A percentile compares a stretch with the other conserved stretches of the same genome.
These are phyloP conservation scores for Monosporascus cannonballus DNA, from an alignment of 2,329 filamentous ascomycete genomes.

Conservation along the genomic window DNA sequence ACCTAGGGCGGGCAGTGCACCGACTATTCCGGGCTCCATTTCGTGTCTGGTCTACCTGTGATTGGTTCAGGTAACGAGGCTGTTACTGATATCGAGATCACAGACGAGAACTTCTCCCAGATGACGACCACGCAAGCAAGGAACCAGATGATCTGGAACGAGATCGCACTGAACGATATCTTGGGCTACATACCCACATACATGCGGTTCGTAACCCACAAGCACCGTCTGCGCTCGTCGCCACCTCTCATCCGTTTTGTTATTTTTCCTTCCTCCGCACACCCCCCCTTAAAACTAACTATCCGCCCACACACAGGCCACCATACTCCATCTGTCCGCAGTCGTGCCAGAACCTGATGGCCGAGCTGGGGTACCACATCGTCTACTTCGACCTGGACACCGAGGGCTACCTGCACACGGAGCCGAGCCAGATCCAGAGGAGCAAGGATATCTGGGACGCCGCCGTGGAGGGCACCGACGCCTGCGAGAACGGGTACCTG, in stretches of 20 bases:
- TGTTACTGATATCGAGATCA: background rate
- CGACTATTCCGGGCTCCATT: too few relatives aligned
- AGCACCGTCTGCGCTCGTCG: too few relatives aligned
- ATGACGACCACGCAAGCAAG: conserved; percentile 21
- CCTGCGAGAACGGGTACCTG: conserved; percentile 23
- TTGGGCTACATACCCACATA: conserved; percentile 28
- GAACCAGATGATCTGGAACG: conserved; percentile 28
- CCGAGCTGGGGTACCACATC: conserved; percentile 24
- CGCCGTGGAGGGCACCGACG: conserved; percentile 23
- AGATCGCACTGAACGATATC: conserved; percentile 28
- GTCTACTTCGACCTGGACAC: conserved; percentile 27
- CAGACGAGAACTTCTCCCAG: conserved; percentile 25
- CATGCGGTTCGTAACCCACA: conserved; percentile 19
- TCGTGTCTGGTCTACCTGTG: too few relatives aligned
- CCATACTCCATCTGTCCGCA: conserved; percentile 26
- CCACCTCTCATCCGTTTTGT: too few relatives aligned
- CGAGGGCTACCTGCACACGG: conserved; percentile 26
- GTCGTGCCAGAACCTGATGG: conserved; percentile 20
- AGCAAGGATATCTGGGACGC: conserved; percentile 32
- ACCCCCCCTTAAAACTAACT: background rate
- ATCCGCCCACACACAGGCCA: conserved; percentile 14
- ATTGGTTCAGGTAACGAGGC: background rate
- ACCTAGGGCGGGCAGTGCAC: too few relatives aligned
- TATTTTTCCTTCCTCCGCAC: too few relatives aligned
- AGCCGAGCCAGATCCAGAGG: conserved; percentile 25